Evolutionary conservation across 192 early-diverging fungal species (phyloP).

Genomic region (Coemansia sp.): DNA sequence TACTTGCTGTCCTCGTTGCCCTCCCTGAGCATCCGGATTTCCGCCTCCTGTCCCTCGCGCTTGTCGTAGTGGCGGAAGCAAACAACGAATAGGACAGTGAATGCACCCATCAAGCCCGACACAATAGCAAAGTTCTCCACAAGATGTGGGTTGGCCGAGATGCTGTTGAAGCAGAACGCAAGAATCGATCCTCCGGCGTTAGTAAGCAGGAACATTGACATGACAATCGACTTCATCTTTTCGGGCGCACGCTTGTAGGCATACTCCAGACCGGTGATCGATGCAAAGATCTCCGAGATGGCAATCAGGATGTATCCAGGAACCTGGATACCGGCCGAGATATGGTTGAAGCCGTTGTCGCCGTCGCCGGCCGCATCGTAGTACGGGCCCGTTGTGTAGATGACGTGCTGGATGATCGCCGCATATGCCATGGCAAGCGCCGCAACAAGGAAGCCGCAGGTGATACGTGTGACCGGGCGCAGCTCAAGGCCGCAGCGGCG

Average conservation of each 20-base stretch:
- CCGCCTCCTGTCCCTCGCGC: conserved; percentile 27
- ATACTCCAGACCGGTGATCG: conserved; percentile 69
- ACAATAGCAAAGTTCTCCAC: conserved; percentile 68
- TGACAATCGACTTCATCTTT: conserved; percentile 65
- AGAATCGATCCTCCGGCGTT: conserved; percentile 63
- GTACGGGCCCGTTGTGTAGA: conserved; percentile 59
- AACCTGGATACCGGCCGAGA: conserved; percentile 60
- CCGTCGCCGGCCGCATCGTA: conserved; percentile 43
- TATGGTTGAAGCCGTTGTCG: conserved; percentile 56
- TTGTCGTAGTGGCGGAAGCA: conserved; percentile 61
- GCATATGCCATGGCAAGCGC: conserved; percentile 63
- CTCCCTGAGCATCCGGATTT: conserved; percentile 13
- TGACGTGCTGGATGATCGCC: conserved; percentile 61
- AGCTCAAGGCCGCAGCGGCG: conserved; percentile 59
- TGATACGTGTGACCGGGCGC: conserved; percentile 61
- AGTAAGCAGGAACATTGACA: conserved; percentile 62
- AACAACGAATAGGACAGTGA: conserved; percentile 55
- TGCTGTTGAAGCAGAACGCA: conserved; percentile 60
- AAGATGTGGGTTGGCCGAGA: conserved; percentile 59
- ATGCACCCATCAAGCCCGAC: conserved; percentile 49
- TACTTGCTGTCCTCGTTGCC: conserved; percentile 10
- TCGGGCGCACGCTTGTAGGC: conserved; percentile 65
- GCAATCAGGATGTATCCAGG: conserved; percentile 63
- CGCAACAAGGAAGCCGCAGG: conserved; percentile 60
- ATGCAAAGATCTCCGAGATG: conserved; percentile 64